phyloP scores from a whole-genome alignment of 164 flowering plant species.

The Macadamia integrifolia region DNA sequence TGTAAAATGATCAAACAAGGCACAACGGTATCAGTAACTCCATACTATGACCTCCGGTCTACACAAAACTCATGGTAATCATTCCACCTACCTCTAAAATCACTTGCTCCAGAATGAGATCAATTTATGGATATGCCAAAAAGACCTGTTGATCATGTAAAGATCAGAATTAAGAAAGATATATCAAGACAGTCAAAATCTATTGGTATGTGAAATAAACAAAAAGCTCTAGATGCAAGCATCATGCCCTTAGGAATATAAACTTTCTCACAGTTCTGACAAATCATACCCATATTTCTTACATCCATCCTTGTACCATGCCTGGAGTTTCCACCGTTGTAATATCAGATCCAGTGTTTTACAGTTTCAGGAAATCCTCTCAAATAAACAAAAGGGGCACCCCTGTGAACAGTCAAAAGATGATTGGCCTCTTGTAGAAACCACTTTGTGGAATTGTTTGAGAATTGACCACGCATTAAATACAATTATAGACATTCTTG shows the following conservation, averaged over 20 bases:
- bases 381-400: not conserved
- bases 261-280: not conserved
- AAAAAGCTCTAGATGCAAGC: not conserved
- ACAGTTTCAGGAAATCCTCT: not conserved
- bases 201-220: not conserved
- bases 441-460: not conserved
- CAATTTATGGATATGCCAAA: not conserved
- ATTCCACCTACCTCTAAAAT: not conserved
- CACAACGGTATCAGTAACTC: not conserved
- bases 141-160: not conserved
- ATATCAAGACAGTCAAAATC: not conserved
- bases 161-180: not conserved
- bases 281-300: not conserved
- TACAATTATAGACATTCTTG: not conserved
- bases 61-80: not conserved
- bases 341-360: not conserved
- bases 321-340: not conserved
- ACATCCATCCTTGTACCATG: not conserved
- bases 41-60: not conserved
- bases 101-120: not conserved
- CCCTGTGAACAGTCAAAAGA: not conserved
- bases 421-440: not conserved
- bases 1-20: not conserved
- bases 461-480: not conserved
- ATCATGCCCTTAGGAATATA: not conserved